Evolutionary conservation across 2,329 filamentous ascomycete species (phyloP), one percentile per base, ranked within the genome.

Genomic region (Hypoxylon sp.): DNA sequence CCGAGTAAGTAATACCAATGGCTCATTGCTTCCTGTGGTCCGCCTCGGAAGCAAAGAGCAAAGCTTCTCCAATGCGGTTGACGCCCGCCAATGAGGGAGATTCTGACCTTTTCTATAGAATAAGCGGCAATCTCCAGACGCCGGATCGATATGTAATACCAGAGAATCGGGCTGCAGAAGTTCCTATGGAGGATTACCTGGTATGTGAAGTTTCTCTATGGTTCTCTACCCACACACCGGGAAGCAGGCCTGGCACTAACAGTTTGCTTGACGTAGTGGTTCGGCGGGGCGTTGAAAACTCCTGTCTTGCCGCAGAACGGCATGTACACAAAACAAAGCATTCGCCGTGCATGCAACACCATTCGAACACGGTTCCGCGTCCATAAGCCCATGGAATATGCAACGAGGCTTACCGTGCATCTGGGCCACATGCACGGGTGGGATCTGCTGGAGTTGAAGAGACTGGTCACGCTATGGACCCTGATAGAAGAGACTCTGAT

Each of bases 301-400:
- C 61, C 61, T 4, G 54, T 58, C 5, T 25, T 57, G n/a, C 31
- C 47, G 6, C 20, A 35, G 3, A 20, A 35, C 3, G 37, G 29
- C 3, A 31, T 29, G 13, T 15, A 4, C 5, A 44, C 60, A 12
- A 16, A 11, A 13, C 20, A 47, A 2, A 42, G 32, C 3, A 41
- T 63, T 20, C 32, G 29, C 9, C 17, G 9, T 6, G 58, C 51
- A 9, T 64, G 60, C 26, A 17, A 30, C 1, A 8, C 17, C 11
- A 51, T 64, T 34, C 60, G 62, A 21, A 9, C 48, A 11, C 5
- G 15, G 13, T 12, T 63, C 5, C 60, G 62, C 3, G 47, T 43
- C 8, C 53, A 60, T 26, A 64, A 63, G 29, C 62, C 62, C 5
- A 63, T 64, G 56, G 42, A 58, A 12, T 30, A 42, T 21, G 57